Evolutionary conservation across 2,329 filamentous ascomycete genomes (phyloP).

Genomic region (Trichoderma simmonsii): DNA sequence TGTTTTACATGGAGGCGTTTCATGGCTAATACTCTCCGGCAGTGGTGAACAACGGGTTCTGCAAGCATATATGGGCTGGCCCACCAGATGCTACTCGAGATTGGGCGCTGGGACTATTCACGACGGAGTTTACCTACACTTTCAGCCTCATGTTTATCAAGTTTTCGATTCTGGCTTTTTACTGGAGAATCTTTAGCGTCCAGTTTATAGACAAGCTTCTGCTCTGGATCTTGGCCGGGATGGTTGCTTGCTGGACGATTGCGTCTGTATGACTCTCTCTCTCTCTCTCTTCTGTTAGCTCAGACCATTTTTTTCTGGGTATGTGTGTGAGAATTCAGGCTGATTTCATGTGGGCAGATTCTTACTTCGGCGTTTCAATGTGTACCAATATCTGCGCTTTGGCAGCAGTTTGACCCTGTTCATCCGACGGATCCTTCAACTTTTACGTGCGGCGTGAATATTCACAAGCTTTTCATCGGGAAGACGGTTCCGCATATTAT

Average conservation of each 20-base stretch:
- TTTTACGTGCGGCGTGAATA: constrained; percentile 21
- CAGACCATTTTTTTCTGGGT: neutral
- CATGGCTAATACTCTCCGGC: neutral
- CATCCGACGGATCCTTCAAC: constrained; percentile 12
- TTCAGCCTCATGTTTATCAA: constrained; percentile 18
- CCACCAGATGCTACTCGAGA: constrained; percentile 10
- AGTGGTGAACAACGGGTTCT: constrained; percentile 15
- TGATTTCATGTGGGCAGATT: constrained; percentile 1
- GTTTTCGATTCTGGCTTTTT: constrained; percentile 20
- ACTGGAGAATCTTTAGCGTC: constrained; percentile 23
- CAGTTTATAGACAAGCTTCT: neutral
- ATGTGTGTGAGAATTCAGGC: neutral
- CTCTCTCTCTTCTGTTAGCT: too few species aligned
- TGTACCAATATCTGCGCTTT: constrained; percentile 21
- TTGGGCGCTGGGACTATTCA: constrained; percentile 22
- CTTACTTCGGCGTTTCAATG: constrained; percentile 21
- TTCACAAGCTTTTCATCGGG: constrained; percentile 24
- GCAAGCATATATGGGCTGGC: constrained; percentile 21
- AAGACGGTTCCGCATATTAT: constrained; percentile 28
- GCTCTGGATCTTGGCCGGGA: neutral
- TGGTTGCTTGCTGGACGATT: constrained; percentile 13
- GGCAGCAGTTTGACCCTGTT: constrained; percentile 19
- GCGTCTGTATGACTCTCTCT: neutral
- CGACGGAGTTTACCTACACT: constrained; percentile 20
- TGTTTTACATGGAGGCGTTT: neutral